phyloP scores from a whole-genome alignment of 805 yeast genomes.

The Grigorovia humatica region DNA sequence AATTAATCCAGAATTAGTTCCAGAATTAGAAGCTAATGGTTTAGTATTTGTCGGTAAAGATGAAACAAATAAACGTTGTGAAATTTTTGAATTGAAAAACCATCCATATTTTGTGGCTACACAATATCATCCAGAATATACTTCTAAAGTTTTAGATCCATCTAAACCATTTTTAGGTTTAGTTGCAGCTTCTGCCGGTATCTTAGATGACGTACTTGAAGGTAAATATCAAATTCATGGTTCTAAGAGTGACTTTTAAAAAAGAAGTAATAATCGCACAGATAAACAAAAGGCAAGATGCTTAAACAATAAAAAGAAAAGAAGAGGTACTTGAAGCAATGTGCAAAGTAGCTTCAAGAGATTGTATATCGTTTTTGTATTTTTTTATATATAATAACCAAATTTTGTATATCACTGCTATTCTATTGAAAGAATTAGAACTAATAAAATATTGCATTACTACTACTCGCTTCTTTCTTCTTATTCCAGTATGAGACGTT shows the following conservation, averaged over 20 bases:
- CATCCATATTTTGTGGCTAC: slow-evolving; percentile 92
- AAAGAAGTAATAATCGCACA: neutral
- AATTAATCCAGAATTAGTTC: slow-evolving; percentile 77
- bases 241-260: slow-evolving; percentile 7
- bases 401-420: neutral
- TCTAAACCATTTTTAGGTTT: slow-evolving; percentile 94
- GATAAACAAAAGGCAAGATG: no score
- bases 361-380: neutral
- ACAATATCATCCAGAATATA: slow-evolving; percentile 97
- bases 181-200: slow-evolving; percentile 87
- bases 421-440: neutral
- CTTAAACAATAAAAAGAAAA: neutral
- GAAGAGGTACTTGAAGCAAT: neutral
- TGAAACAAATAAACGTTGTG: slow-evolving; percentile 86
- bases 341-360: neutral
- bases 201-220: slow-evolving; percentile 53
- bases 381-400: neutral
- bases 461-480: neutral
- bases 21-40: slow-evolving; percentile 63
- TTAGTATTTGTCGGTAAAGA: slow-evolving; percentile 89
- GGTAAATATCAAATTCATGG: slow-evolving; percentile 21
- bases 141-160: slow-evolving; percentile 93
- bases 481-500: no score
- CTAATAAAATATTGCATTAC: neutral
- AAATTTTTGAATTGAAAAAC: slow-evolving; percentile 72